Percentiles rank a stretch among this genome's conserved stretches.
phyloP scores from a whole-genome alignment of 73 alveolate genomes.

The Paramecium primaurelia region DNA sequence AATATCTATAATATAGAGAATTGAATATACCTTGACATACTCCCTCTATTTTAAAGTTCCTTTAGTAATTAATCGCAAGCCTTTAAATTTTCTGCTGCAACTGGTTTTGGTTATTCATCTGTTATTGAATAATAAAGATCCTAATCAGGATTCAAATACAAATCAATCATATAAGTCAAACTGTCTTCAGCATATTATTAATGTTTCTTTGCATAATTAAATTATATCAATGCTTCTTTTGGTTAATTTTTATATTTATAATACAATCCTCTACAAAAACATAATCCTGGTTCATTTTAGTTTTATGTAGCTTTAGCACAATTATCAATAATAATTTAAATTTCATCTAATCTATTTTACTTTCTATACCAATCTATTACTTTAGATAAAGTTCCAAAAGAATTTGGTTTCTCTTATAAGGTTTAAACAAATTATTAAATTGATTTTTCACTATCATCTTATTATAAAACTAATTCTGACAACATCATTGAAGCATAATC shows the following conservation, averaged over 20 bases:
- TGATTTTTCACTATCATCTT: slow-evolving; percentile 54
- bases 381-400: slow-evolving; percentile 53
- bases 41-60: slow-evolving; percentile 49
- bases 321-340: slow-evolving; percentile 68
- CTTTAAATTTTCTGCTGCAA: slow-evolving; percentile 41
- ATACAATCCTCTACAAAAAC: slow-evolving; percentile 93
- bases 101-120: slow-evolving; percentile 47
- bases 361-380: slow-evolving; percentile 45
- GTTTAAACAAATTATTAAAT: slow-evolving; percentile 28
- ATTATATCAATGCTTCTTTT: slow-evolving; percentile 86
- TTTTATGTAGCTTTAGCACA: slow-evolving; percentile 70
- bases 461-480: slow-evolving; percentile 76
- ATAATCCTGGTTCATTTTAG: slow-evolving; percentile 90
- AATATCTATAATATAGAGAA: background rate
- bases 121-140: slow-evolving; percentile 52
- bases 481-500: slow-evolving; percentile 82
- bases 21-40: background rate
- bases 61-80: slow-evolving; percentile 55
- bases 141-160: slow-evolving; percentile 79
- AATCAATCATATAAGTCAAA: slow-evolving; percentile 89
- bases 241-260: slow-evolving; percentile 86
- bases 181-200: slow-evolving; percentile 89
- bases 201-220: slow-evolving; percentile 90
- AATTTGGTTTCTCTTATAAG: slow-evolving; percentile 36
- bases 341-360: slow-evolving; percentile 68